Conservation (phyloP, 495 filamentous ascomycete genomes). For the Trichoderma gamsii region DNA sequence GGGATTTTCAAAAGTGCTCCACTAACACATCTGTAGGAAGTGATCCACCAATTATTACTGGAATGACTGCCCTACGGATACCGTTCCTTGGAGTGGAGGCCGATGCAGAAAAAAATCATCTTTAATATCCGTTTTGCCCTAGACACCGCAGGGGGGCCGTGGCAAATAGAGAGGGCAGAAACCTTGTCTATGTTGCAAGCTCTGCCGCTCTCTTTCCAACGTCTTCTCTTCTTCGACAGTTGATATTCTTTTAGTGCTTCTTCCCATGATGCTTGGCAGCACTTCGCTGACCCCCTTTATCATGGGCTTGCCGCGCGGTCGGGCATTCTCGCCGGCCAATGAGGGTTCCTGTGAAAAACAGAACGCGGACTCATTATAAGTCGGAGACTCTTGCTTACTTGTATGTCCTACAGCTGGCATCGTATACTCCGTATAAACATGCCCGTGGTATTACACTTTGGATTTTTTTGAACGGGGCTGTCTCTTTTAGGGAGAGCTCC, state of each 20-base stretch:
- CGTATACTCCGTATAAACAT: not conserved
- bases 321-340: not conserved
- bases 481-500: not conserved
- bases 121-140: slow-evolving; percentile 1
- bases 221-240: not conserved
- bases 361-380: not conserved
- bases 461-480: not conserved
- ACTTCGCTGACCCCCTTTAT: not conserved
- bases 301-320: not conserved
- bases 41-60: not conserved
- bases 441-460: not conserved
- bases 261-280: not conserved
- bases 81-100: not conserved
- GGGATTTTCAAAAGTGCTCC: not conserved
- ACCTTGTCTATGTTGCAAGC: not conserved
- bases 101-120: not conserved
- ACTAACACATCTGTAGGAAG: not conserved
- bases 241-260: not conserved
- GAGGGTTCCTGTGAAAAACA: not conserved
- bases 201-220: not conserved
- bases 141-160: not conserved
- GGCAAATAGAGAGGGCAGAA: not conserved
- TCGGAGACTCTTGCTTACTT: not conserved
- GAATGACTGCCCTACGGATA: not conserved
- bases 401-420: not conserved